phyloP scores from a whole-genome alignment of 495 filamentous ascomycete genomes.

The Bryoglossum gracile region DNA sequence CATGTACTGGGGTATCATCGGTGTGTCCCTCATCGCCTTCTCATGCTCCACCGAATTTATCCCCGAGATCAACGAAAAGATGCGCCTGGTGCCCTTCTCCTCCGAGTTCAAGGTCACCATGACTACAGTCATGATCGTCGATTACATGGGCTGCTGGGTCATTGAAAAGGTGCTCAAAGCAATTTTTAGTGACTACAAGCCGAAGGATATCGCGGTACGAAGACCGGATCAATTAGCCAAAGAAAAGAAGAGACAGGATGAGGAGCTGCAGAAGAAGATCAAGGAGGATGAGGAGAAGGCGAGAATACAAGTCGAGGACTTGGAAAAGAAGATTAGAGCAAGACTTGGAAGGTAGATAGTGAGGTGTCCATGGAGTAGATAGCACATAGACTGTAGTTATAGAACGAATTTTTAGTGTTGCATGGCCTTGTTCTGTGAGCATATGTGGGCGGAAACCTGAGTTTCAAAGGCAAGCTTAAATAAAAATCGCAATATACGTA shows the following conservation, averaged over 20 bases:
- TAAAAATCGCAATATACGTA: too few relatives aligned
- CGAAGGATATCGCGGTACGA: conserved; percentile 87
- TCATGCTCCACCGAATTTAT: conserved; percentile 94
- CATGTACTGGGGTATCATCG: conserved; percentile 95
- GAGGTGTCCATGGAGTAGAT: too few relatives aligned
- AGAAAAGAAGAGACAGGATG: conserved; percentile 55
- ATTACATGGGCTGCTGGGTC: conserved; percentile 82
- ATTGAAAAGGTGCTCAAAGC: conserved; percentile 84
- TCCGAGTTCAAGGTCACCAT: conserved; percentile 83
- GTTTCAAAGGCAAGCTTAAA: too few relatives aligned
- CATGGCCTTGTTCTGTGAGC: too few relatives aligned
- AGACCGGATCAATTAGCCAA: conserved; percentile 79
- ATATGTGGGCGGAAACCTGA: too few relatives aligned
- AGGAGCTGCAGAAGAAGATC: conserved; percentile 23
- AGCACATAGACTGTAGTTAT: too few relatives aligned
- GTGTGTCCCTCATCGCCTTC: conserved; percentile 84
- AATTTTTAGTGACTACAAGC: conserved; percentile 83
- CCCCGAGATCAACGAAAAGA: conserved; percentile 88
- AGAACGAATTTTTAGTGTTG: too few relatives aligned
- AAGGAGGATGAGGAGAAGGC: conserved; percentile 28
- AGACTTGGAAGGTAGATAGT: too few relatives aligned
- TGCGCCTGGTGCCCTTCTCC: conserved; percentile 89
- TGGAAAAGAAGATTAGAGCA: conserved; percentile 44
- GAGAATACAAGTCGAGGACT: conserved; percentile 38
- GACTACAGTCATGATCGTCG: conserved; percentile 77